Conservation (phyloP, 805 yeast genomes). For the Starmera pachycereana region DNA sequence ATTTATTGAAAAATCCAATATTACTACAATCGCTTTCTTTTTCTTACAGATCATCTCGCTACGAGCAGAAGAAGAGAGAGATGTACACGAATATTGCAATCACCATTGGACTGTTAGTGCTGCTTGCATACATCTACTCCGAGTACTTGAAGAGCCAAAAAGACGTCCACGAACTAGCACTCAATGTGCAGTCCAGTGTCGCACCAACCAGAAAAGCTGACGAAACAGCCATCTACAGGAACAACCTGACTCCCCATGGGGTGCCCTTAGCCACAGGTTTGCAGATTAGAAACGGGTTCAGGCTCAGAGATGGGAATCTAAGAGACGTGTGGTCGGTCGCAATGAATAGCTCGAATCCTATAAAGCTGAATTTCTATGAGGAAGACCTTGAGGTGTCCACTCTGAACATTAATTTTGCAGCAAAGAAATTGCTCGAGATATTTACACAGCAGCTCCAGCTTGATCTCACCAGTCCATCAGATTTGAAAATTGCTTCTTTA, state of each 20-base stretch:
- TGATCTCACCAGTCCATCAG: too few species aligned
- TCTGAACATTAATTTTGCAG: slow-evolving; percentile 16
- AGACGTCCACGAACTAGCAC: slow-evolving; percentile 49
- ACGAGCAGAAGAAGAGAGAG: too few species aligned
- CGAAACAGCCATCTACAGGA: slow-evolving; percentile 72
- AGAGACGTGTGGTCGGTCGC: slow-evolving; percentile 64
- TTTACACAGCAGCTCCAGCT: not conserved
- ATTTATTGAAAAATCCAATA: too few species aligned
- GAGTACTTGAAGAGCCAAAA: slow-evolving; percentile 23
- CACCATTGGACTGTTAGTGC: too few species aligned
- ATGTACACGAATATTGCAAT: too few species aligned
- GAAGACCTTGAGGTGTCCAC: too few species aligned
- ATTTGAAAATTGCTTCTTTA: too few species aligned
- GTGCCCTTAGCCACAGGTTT: slow-evolving; percentile 60
- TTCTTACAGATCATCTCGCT: too few species aligned
- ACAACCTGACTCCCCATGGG: slow-evolving; percentile 65
- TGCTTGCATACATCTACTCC: slow-evolving; percentile 10
- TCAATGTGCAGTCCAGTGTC: slow-evolving; percentile 54
- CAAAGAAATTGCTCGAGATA: slow-evolving; percentile 15
- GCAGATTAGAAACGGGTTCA: slow-evolving; percentile 52
- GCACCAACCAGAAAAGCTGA: slow-evolving; percentile 51
- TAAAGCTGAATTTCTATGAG: too few species aligned
- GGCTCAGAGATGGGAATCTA: slow-evolving; percentile 63
- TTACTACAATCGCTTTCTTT: too few species aligned
- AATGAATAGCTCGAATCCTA: slow-evolving; percentile 10